Evolutionary conservation across 75 land plant genomes (phyloP).

Genomic region (Selaginella moellendorffii): DNA sequence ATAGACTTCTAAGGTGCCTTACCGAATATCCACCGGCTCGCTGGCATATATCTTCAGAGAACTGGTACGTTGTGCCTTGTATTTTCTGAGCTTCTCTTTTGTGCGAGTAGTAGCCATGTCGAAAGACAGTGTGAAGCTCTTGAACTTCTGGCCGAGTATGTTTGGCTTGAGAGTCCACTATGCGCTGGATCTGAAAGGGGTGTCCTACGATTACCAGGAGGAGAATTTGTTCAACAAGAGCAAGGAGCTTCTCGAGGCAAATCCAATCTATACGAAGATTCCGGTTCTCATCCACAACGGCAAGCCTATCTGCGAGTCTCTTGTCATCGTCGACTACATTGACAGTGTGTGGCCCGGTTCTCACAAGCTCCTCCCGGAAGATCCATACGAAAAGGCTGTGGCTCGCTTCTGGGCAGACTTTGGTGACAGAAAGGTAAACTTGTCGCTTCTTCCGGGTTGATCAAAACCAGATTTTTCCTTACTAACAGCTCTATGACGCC

Average conservation of each 20-base stretch:
- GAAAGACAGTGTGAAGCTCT: conserved; percentile 6
- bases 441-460: too few species aligned
- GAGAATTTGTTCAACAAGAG: conserved; percentile 15
- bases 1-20: not conserved
- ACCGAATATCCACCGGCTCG: not conserved
- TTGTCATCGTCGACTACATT: too few species aligned
- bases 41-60: not conserved
- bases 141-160: conserved; percentile 18
- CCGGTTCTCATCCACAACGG: too few species aligned
- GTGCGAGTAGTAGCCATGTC: not conserved
- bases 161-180: conserved; percentile 11
- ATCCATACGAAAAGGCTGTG: too few species aligned
- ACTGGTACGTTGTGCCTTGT: not conserved
- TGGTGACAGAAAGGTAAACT: too few species aligned
- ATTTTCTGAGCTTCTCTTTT: not conserved
- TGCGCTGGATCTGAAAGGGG: conserved; percentile 14
- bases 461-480: too few species aligned
- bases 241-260: conserved; percentile 8
- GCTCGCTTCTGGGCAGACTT: too few species aligned
- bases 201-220: conserved; percentile 11
- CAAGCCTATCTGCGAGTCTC: too few species aligned
- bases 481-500: too few species aligned
- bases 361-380: too few species aligned
- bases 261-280: too few species aligned
- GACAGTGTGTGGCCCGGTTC: too few species aligned